Conservation (phyloP, 75 land plant genomes). For the Pinus tabuliformis region DNA sequence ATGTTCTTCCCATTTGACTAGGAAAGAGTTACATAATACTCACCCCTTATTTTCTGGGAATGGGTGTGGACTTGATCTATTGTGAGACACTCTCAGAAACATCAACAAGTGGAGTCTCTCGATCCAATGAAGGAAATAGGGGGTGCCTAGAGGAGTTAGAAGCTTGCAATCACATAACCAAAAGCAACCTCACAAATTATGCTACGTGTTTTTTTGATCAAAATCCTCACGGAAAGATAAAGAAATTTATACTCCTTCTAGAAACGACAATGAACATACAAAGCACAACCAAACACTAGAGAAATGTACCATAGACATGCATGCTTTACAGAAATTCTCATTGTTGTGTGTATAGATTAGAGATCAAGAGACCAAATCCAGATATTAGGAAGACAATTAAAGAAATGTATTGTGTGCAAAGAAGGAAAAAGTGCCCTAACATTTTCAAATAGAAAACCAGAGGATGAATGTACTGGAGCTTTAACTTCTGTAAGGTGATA, state of each 20-base stretch:
- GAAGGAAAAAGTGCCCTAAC: background rate
- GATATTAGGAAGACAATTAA: background rate
- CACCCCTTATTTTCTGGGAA: conserved; percentile 49
- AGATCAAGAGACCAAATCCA: background rate
- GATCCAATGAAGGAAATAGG: conserved; percentile 87
- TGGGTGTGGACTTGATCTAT: conserved; percentile 42
- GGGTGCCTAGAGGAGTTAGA: conserved; percentile 90
- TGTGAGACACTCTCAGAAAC: conserved; percentile 37
- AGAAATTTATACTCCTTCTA: background rate
- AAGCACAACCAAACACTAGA: too few species aligned
- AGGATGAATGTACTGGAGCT: background rate
- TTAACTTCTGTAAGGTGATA: background rate
- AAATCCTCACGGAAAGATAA: background rate
- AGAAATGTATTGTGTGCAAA: background rate
- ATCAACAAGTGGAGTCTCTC: conserved; percentile 41
- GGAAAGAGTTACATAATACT: background rate
- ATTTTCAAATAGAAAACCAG: background rate
- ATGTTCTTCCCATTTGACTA: background rate
- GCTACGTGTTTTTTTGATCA: background rate
- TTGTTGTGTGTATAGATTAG: too few species aligned
- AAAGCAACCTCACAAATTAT: conserved; percentile 1
- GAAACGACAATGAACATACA: background rate
- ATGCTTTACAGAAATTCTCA: too few species aligned
- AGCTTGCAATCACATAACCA: conserved; percentile 48
- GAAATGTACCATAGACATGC: too few species aligned